Evolutionary conservation across 495 filamentous ascomycete genomes (phyloP).

Genomic region (Neurospora sublineolata): DNA sequence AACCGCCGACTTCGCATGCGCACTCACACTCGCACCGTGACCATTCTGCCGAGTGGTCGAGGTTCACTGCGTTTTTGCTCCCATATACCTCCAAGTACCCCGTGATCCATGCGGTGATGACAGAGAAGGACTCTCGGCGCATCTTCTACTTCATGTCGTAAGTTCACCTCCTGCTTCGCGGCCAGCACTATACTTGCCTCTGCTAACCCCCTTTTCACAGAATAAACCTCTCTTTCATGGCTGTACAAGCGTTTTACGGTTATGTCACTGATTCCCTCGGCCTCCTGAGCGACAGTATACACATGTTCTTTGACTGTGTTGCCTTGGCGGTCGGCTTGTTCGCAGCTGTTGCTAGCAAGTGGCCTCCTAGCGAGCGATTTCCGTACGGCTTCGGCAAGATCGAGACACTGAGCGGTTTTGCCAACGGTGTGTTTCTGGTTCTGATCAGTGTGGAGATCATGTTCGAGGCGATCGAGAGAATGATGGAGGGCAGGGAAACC

Average conservation of each 20-base stretch:
- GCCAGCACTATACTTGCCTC: background rate
- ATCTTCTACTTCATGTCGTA: conserved; percentile 97
- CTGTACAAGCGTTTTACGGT: conserved; percentile 87
- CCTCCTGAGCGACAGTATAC: conserved; percentile 90
- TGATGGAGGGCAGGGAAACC: conserved; percentile 70
- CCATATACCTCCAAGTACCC: conserved; percentile 56
- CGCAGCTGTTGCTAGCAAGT: conserved; percentile 95
- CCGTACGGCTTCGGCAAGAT: conserved; percentile 97
- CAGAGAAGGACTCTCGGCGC: conserved; percentile 84
- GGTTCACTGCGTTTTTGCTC: conserved; percentile 55
- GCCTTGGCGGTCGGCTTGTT: conserved; percentile 84
- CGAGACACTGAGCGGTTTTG: conserved; percentile 91
- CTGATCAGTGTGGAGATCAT: conserved; percentile 95
- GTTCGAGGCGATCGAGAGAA: conserved; percentile 81
- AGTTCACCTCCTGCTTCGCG: conserved; percentile 12
- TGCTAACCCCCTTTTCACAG: conserved; percentile 31
- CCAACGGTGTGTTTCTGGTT: conserved; percentile 92
- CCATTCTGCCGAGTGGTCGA: conserved; percentile 35
- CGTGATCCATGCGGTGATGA: conserved; percentile 70
- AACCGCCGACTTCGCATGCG: conserved; percentile 14
- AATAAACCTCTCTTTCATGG: conserved; percentile 92
- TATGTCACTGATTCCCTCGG: conserved; percentile 86
- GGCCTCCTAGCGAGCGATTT: conserved; percentile 77
- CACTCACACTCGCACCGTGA: conserved; percentile 19
- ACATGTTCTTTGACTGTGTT: conserved; percentile 99